Evolutionary conservation across 805 yeast genomes (phyloP), one percentile per base, ranked within the genome.

Genomic region (Monosporozyma yasuniensis): DNA sequence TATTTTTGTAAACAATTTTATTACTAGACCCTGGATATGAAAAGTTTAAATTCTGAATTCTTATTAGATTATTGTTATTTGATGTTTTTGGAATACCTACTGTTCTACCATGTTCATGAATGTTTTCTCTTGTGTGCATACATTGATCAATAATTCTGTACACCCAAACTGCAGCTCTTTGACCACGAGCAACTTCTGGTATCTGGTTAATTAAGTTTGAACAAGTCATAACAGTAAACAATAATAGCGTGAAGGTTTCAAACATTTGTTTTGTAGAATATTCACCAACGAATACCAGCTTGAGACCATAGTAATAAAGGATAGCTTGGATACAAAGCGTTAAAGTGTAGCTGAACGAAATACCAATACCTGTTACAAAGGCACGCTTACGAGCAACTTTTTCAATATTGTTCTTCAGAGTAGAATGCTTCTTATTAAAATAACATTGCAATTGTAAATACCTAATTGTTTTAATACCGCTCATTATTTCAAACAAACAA

Each of bases 161-260:
- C 0, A 84, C 66, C 54, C 74, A 70, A 22, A 77, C 72, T 0
- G 83, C 87, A 9, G 87, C 87, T 57, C 90, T 69, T 60, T 87
- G 83, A 0, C 96, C 96, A 51, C 89, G 77, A 19, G 84, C 77
- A 3, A 89, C 75, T 52, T 83, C 86, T 0, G 98, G 96, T n/a
- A 90, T 69, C 51, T 82, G 80, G 14, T 74, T 65, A 41, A 89
- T 67, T 23, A 86, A 59, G 19, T 74, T 70, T 3, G 81, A 75
- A 16, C 91, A 78, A 12, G 81, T 78, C 47, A 81, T 74, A 28
- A 87, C 70, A 0, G 96, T 81, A 61, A 91, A 87, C 1, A 88
- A 68, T 22, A 91, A 68, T 52, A 93, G 64, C 0, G 90, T 76
- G 48, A 87, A 75, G 0, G 90, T 86, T 57, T 80, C 78, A 69